Percentiles rank a stretch among this genome's conserved stretches.
These are phyloP conservation scores for Arctostaphylos glauca DNA, from an alignment of 148 eudicot genomes.

Conservation along the genomic window DNA sequence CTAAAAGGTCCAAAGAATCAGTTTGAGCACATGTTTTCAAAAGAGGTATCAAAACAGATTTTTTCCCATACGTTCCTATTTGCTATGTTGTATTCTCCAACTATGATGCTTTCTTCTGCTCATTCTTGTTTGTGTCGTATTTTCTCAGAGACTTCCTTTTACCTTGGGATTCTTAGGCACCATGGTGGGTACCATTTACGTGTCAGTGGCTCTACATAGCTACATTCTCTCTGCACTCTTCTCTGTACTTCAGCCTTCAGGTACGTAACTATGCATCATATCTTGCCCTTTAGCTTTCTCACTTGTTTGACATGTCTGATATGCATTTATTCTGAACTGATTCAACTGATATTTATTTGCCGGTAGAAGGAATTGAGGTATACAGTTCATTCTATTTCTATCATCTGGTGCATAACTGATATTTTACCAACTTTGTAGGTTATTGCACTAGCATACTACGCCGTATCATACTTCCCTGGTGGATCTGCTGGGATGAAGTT, in stretches of 20 bases:
- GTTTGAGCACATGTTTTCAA: constrained; percentile 82
- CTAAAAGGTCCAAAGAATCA: constrained; percentile 91
- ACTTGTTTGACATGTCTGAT: not conserved
- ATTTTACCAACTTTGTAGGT: constrained; percentile 45
- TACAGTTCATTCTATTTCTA: not conserved
- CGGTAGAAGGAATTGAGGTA: not conserved
- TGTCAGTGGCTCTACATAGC: constrained; percentile 98
- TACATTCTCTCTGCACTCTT: constrained; percentile 86
- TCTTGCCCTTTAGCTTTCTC: not conserved
- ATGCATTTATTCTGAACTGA: not conserved
- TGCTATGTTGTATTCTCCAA: not conserved
- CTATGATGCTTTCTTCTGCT: constrained; percentile 5
- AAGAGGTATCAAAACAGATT: constrained; percentile 51
- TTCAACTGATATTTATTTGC: not conserved
- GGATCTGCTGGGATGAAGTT: constrained; percentile 93
- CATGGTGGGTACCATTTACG: constrained; percentile 90
- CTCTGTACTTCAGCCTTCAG: constrained; percentile 88
- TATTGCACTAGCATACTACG: constrained; percentile 83
- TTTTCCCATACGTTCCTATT: not conserved
- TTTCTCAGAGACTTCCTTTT: constrained; percentile 87
- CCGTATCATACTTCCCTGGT: constrained; percentile 95
- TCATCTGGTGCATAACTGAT: constrained; percentile 7
- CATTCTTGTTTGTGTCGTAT: not conserved
- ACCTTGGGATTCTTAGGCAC: constrained; percentile 87
- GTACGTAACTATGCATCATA: constrained; percentile 35